Conservation (phyloP, 73 alveolate genomes). For the Diophrys appendiculata region DNA sequence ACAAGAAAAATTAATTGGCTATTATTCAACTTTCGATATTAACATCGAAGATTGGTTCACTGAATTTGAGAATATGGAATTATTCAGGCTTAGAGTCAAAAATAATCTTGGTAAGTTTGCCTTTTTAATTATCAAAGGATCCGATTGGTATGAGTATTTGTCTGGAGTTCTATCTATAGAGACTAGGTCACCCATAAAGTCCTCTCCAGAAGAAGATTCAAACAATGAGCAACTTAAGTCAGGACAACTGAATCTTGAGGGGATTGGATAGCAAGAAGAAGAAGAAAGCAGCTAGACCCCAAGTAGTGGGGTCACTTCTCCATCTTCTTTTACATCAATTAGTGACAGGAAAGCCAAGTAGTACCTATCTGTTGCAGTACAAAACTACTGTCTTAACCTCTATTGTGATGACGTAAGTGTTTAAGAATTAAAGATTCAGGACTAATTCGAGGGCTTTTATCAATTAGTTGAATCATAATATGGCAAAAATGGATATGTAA, state of each 20-base stretch:
- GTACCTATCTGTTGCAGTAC: not conserved
- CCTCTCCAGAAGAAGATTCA: not conserved
- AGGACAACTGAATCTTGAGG: not conserved
- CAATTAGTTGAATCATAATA: constrained; percentile 8
- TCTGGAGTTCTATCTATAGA: constrained; percentile 1
- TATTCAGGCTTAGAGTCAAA: constrained; percentile 53
- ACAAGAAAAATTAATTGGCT: constrained; percentile 50
- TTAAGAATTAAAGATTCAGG: not conserved
- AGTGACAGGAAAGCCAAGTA: not conserved
- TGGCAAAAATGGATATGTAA: constrained; percentile 6
- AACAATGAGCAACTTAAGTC: not conserved
- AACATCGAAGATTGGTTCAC: constrained; percentile 70
- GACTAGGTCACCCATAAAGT: not conserved
- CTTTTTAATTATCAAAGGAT: constrained; percentile 12
- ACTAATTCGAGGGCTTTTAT: constrained; percentile 25
- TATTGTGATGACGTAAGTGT: constrained; percentile 1
- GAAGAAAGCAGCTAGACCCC: not conserved
- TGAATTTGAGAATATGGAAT: constrained; percentile 65
- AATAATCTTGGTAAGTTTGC: constrained; percentile 47
- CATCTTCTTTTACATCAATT: not conserved
- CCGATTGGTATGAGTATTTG: constrained; percentile 33
- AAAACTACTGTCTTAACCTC: not conserved
- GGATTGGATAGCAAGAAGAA: not conserved
- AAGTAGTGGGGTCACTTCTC: not conserved
- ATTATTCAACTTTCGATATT: constrained; percentile 63